Evolutionary conservation across 306 rosid genomes (phyloP).

Genomic region (Dalbergia oliveri): DNA sequence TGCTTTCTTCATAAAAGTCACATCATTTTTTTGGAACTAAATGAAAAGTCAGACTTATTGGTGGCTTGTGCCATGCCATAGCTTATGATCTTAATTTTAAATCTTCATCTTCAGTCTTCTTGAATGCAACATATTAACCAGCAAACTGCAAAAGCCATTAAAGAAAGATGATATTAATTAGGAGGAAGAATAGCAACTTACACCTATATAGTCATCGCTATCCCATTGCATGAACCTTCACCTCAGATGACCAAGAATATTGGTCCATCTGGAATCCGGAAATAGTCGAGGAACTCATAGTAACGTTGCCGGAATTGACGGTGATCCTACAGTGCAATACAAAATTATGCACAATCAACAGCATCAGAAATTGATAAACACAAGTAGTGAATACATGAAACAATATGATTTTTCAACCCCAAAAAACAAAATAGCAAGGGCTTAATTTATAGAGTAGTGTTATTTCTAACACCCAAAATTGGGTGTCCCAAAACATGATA

Average conservation of each 20-base stretch:
- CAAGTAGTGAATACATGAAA: background rate
- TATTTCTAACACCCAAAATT: too few relatives aligned
- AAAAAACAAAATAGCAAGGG: background rate
- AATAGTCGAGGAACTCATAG: constrained; percentile 82
- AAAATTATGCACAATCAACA: constrained; percentile 26
- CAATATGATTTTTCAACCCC: background rate
- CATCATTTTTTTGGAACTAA: background rate
- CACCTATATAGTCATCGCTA: constrained; percentile 74
- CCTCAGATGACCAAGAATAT: constrained; percentile 83
- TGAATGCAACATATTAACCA: constrained; percentile 28
- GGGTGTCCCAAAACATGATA: too few relatives aligned
- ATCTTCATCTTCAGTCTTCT: background rate
- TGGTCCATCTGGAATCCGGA: constrained; percentile 84
- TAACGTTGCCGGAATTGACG: constrained; percentile 82
- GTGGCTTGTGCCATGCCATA: constrained; percentile 5
- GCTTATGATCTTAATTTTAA: background rate
- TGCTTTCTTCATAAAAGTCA: constrained; percentile 19
- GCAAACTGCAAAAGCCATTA: background rate
- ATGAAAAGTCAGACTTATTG: constrained; percentile 12
- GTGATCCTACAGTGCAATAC: constrained; percentile 68
- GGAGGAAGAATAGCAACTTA: constrained; percentile 49
- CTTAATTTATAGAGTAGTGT: background rate
- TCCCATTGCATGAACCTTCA: constrained; percentile 75
- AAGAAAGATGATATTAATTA: constrained; percentile 23
- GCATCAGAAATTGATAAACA: constrained; percentile 19